Conservation (phyloP, 257 asterid species). For the Penstemon barbatus region DNA sequence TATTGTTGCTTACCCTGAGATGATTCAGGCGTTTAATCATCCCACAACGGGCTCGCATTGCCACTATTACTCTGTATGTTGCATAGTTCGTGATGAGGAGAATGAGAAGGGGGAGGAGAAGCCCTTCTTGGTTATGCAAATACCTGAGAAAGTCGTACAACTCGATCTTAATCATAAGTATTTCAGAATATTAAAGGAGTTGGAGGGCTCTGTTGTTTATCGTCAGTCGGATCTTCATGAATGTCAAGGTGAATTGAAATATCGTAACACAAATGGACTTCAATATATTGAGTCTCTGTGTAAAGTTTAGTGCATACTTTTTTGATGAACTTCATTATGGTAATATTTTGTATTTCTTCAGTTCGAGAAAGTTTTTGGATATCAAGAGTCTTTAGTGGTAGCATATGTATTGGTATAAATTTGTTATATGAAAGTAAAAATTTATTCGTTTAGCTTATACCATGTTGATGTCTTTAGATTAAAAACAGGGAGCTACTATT, state of each 20-base stretch:
- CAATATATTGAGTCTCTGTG: slow-evolving; percentile 31
- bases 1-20: no score
- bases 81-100: slow-evolving; percentile 16
- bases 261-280: slow-evolving; percentile 1
- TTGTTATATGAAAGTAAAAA: no score
- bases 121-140: slow-evolving; percentile 28
- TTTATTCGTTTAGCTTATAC: no score
- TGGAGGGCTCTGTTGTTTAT: no score
- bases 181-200: neutral
- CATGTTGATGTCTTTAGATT: no score
- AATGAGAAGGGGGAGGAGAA: slow-evolving; percentile 9
- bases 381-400: no score
- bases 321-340: no score
- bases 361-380: no score
- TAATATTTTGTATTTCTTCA: no score
- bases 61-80: neutral
- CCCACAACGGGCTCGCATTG: neutral
- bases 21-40: no score
- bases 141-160: slow-evolving; percentile 24
- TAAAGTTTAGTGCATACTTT: slow-evolving; percentile 1
- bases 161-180: slow-evolving; percentile 12
- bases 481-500: no score
- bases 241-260: neutral
- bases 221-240: neutral
- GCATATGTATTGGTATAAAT: no score